Percentiles rank a stretch among this genome's conserved stretches.
Conservation (phyloP, 345 rosid species). For the Carallia pectinifolia region DNA sequence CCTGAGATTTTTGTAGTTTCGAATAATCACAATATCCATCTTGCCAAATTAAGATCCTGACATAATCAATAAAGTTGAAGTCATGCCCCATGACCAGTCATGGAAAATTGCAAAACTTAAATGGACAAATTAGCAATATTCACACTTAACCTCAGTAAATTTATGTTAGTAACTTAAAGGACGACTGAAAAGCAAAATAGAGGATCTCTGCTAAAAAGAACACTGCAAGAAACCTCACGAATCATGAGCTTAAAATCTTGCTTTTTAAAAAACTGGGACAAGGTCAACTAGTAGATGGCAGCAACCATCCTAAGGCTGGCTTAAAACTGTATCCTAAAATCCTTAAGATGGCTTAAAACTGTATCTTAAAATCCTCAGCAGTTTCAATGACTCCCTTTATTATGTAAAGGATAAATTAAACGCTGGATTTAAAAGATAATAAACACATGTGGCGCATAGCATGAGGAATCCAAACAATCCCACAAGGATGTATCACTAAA, state of each 20-base stretch:
- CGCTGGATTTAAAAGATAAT: too few relatives aligned
- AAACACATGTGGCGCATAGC: too few relatives aligned
- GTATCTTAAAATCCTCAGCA: not conserved
- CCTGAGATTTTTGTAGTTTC: slow-evolving; percentile 29
- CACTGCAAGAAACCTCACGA: too few relatives aligned
- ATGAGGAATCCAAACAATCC: too few relatives aligned
- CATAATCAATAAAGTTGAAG: not conserved
- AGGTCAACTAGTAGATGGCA: not conserved
- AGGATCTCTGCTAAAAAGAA: not conserved
- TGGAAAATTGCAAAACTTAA: not conserved
- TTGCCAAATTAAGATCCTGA: slow-evolving; percentile 61
- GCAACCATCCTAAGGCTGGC: not conserved
- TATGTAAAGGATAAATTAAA: too few relatives aligned
- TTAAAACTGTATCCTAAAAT: not conserved
- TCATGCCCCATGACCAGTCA: not conserved
- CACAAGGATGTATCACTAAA: too few relatives aligned
- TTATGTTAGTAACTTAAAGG: not conserved
- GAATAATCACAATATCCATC: slow-evolving; percentile 47
- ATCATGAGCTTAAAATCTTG: too few relatives aligned
- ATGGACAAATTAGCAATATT: not conserved
- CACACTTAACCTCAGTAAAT: not conserved
- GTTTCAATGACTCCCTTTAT: too few relatives aligned
- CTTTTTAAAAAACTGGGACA: too few relatives aligned
- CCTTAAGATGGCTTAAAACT: not conserved
- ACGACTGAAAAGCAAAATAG: not conserved